Evolutionary conservation across 495 filamentous ascomycete genomes (phyloP).

Genomic region (Copromyces sp.): DNA sequence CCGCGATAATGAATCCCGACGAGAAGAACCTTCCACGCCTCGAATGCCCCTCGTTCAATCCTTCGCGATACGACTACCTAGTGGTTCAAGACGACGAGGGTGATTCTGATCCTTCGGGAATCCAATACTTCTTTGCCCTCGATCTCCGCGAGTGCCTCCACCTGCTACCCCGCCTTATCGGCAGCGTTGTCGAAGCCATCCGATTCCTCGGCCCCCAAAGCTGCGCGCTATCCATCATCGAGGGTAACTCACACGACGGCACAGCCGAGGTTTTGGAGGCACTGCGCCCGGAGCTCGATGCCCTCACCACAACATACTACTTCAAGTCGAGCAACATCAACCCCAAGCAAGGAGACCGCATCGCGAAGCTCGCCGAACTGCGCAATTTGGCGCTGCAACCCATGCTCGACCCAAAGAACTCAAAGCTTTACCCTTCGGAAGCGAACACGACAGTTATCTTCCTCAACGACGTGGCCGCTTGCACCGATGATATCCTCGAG

Average conservation of each 20-base stretch:
- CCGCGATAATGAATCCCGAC: background rate
- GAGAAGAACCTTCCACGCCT: background rate
- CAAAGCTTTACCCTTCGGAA: conserved; percentile 5
- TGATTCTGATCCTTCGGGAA: background rate
- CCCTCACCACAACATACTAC: conserved; percentile 25
- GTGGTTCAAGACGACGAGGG: background rate
- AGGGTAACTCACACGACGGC: conserved; percentile 40
- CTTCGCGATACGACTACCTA: background rate
- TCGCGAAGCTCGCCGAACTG: conserved; percentile 31
- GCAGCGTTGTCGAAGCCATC: conserved; percentile 34
- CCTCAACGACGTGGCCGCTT: conserved; percentile 40
- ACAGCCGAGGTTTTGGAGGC: conserved; percentile 36
- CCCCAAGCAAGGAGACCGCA: conserved; percentile 27
- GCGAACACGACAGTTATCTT: conserved; percentile 31
- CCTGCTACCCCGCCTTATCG: conserved; percentile 38
- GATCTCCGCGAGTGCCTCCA: conserved; percentile 31
- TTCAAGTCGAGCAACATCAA: conserved; percentile 28
- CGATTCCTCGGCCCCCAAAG: conserved; percentile 35
- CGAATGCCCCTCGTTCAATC: background rate
- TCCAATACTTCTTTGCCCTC: conserved; percentile 40
- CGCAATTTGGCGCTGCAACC: conserved; percentile 38
- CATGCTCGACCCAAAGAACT: conserved; percentile 14
- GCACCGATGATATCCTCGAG: conserved; percentile 45
- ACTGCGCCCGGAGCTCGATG: conserved; percentile 23
- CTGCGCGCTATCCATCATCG: conserved; percentile 41